Percentiles rank a stretch among this genome's conserved stretches.
Conservation (phyloP, 169 alveolate genomes). For the Eimeria praecox region DNA sequence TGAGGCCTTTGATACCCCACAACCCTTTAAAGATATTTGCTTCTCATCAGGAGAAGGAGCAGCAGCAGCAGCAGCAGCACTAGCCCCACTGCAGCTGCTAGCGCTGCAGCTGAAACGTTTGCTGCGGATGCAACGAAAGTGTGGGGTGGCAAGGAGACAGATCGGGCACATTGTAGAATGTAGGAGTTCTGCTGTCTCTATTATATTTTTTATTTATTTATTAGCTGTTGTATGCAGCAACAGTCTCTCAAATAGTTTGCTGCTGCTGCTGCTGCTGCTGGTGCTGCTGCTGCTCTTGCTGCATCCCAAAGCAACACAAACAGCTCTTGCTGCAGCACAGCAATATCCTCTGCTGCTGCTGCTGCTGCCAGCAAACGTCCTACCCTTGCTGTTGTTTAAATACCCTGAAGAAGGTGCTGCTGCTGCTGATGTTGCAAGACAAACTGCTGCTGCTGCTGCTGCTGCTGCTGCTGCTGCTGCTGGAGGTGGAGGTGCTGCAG, state of each 20-base stretch:
- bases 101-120: slow-evolving; percentile 13
- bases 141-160: not conserved
- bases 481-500: not conserved
- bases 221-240: slow-evolving; percentile 38
- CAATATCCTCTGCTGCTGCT: not conserved
- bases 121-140: not conserved
- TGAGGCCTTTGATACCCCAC: slow-evolving; percentile 11
- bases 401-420: not conserved
- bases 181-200: not conserved
- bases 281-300: slow-evolving; percentile 17
- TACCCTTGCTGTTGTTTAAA: slow-evolving; percentile 27
- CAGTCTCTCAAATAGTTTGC: not conserved
- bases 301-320: slow-evolving; percentile 29
- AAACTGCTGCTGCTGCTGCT: not conserved
- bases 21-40: not conserved
- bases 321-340: not conserved
- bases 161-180: not conserved
- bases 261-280: slow-evolving; percentile 59
- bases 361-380: not conserved
- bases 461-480: not conserved
- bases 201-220: not conserved
- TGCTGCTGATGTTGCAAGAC: slow-evolving; percentile 37
- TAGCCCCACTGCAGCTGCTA: not conserved
- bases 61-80: not conserved
- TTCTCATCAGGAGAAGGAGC: not conserved